Percentiles rank a stretch among this genome's conserved stretches.
Conservation (phyloP, 1,284 basidiomycete genomes). For the Rhodotorula mucilaginosa region DNA sequence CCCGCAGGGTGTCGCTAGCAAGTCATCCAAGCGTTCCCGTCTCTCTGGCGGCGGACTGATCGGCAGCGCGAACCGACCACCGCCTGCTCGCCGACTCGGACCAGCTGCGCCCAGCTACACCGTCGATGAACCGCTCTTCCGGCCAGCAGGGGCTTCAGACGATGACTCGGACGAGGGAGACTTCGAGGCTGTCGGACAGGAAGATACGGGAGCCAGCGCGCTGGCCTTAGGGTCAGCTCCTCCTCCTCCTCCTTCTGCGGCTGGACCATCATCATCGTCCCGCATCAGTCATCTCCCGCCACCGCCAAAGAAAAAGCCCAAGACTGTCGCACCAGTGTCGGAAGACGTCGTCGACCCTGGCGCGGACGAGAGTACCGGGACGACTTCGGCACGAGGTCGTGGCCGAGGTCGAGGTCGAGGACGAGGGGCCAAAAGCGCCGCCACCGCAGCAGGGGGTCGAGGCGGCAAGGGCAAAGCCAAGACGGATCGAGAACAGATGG, state of each 20-base stretch:
- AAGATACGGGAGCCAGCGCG: constrained; percentile 6
- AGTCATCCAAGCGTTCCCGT: background rate
- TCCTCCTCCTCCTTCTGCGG: background rate
- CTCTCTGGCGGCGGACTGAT: constrained; percentile 11
- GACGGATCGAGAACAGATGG: constrained; percentile 28
- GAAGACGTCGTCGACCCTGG: background rate
- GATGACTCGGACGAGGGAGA: constrained; percentile 12
- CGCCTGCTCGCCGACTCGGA: background rate
- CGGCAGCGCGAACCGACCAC: background rate
- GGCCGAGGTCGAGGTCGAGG: background rate
- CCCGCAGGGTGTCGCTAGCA: constrained; percentile 1
- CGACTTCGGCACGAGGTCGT: background rate
- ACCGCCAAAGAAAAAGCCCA: constrained; percentile 26
- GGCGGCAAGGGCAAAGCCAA: background rate
- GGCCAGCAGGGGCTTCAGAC: constrained; percentile 3
- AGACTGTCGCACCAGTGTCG: constrained; percentile 1
- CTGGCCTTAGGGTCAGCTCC: background rate
- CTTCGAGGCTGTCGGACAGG: background rate
- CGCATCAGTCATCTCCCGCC: constrained; percentile 18
- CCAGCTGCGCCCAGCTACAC: background rate
- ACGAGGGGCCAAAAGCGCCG: background rate
- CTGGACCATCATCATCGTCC: background rate
- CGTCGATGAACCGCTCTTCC: constrained; percentile 10
- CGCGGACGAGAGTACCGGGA: background rate
- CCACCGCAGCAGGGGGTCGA: background rate